Evolutionary conservation across 495 filamentous ascomycete genomes (phyloP).

Genomic region (Lophiostoma macrostomum): DNA sequence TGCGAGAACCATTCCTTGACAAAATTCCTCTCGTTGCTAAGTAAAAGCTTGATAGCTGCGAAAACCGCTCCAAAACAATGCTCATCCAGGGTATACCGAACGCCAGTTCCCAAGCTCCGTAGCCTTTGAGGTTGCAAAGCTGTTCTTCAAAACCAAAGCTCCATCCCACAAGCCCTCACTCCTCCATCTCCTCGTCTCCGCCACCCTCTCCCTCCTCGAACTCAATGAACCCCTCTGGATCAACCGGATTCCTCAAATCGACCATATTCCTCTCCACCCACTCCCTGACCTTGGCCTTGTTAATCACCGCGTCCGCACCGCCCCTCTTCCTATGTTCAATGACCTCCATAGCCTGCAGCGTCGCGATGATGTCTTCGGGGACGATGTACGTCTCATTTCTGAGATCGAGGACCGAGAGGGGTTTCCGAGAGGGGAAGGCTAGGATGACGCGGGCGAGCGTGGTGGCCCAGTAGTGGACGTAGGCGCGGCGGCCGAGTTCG

Average conservation of each 20-base stretch:
- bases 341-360: constrained; percentile 74
- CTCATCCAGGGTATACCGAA: constrained; percentile 21
- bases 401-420: constrained; percentile 55
- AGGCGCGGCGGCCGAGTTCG: constrained; percentile 74
- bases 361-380: constrained; percentile 75
- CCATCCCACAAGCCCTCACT: constrained; percentile 1
- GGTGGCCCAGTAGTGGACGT: constrained; percentile 78
- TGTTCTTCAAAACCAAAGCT: neutral
- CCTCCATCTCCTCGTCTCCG: constrained; percentile 13
- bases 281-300: constrained; percentile 52
- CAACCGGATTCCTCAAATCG: constrained; percentile 50
- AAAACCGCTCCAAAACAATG: too few species aligned
- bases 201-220: constrained; percentile 28
- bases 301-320: constrained; percentile 50
- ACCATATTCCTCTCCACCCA: constrained; percentile 53
- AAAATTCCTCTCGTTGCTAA: too few species aligned
- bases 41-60: too few species aligned
- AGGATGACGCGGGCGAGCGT: constrained; percentile 69
- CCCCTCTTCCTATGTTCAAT: constrained; percentile 48
- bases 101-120: constrained; percentile 1
- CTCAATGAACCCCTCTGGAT: constrained; percentile 54
- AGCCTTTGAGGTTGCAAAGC: too few species aligned
- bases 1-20: too few species aligned
- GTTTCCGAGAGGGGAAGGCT: constrained; percentile 39
- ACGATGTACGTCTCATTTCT: constrained; percentile 71